These are phyloP conservation scores for Dothistroma pini DNA, from an alignment of 2,329 filamentous ascomycete species.

Conservation along the genomic window DNA sequence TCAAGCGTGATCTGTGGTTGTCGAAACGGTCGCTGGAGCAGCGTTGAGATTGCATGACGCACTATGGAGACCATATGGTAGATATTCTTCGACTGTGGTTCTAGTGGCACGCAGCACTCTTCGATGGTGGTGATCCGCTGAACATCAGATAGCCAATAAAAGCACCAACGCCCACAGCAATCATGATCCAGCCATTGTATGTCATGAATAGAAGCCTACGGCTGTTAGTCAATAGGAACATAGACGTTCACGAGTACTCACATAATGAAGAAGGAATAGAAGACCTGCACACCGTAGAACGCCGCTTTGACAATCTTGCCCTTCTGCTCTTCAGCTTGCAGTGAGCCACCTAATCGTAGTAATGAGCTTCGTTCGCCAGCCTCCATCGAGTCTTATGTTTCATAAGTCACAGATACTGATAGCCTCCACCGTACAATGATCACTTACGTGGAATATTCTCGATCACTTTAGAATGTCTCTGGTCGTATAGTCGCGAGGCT, in stretches of 20 bases:
- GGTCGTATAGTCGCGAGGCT: conserved; percentile 72
- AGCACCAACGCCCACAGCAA: conserved; percentile 81
- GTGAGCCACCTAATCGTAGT: conserved; percentile 45
- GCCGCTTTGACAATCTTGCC: conserved; percentile 74
- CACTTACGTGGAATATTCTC: conserved; percentile 40
- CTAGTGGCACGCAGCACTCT: conserved; percentile 89
- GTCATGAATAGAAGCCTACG: conserved; percentile 96
- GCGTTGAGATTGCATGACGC: no score
- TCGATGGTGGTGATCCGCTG: conserved; percentile 67
- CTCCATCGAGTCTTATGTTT: not conserved
- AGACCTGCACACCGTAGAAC: conserved; percentile 89
- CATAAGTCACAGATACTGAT: not conserved
- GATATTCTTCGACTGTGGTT: not conserved
- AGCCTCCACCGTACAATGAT: not conserved
- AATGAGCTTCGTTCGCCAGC: conserved; percentile 60
- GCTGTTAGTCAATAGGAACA: not conserved
- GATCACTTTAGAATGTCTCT: conserved; percentile 47
- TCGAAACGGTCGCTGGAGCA: no score
- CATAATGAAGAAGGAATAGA: conserved; percentile 99
- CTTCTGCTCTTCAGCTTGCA: conserved; percentile 52
- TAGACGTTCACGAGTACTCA: conserved; percentile 53
- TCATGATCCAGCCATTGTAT: conserved; percentile 99
- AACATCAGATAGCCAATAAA: conserved; percentile 86
- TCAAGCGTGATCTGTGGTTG: no score
- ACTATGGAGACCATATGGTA: no score